Evolutionary conservation across 306 rosid species (phyloP), one percentile per base, ranked within the genome.

Genomic region (Prunus davidiana): DNA sequence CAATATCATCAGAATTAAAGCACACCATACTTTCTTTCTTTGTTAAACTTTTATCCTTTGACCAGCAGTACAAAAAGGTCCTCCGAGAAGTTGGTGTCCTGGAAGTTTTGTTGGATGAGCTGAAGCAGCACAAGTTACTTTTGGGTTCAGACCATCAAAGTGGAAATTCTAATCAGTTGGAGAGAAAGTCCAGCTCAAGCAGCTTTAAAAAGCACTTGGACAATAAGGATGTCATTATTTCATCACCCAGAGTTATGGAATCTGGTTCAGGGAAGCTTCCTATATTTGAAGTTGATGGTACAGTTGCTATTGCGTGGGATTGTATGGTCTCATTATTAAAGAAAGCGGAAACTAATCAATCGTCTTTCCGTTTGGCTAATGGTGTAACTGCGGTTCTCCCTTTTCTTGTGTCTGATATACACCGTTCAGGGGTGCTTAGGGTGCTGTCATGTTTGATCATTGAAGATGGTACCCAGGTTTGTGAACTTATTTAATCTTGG

Each of bases 51-150:
- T 85, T 96, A 80, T 96, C 99, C 65, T 96, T 96, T 85, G 99
- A 96, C 80, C 99, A 89, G 80, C 98, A 96, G 81, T 96, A 87
- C 92, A 91, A 93, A 86, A 96, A 93, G 86, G 94, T 93, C 71
- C 84, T 96, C 83, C 96, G 99, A 69, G 99, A 96, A 96, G 99
- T 96, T 89, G 99, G 99, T 69, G 88, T 96, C 64, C 86, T 92
- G 90, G 99, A 91, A 74, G 99, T 96, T 82, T 85, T 96, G 86
- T 76, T 96, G 73, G 99, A 96, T 87, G 98, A 93, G 82, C 68
- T 96, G 85, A 96, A 89, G 88, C 98, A 88, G 77, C 93, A 93
- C 74, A 91, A 80, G 88, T 84, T 89, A 71, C 84, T 88, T 72
- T 83, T 85, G 86, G 85, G 90, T 75, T 82, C 93, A 38, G 93